Conservation (phyloP, 1,284 basidiomycete species). For the Kwoniella shivajii region DNA sequence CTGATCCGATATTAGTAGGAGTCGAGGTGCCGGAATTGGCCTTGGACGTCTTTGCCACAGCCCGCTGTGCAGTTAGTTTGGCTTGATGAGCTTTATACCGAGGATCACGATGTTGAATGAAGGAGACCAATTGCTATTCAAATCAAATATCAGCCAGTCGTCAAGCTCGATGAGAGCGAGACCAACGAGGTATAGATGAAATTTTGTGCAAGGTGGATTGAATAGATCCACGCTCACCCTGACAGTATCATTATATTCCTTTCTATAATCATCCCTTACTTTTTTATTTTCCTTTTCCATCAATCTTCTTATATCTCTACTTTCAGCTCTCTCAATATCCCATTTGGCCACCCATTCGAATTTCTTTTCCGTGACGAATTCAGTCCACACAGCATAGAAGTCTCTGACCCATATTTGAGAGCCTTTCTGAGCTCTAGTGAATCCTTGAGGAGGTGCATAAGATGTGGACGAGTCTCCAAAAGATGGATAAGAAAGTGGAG, state of each 20-base stretch:
- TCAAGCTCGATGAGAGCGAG: not conserved
- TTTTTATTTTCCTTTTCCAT: constrained; percentile 99
- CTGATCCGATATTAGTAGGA: constrained; percentile 11
- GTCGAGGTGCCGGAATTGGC: constrained; percentile 21
- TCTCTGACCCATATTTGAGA: constrained; percentile 59
- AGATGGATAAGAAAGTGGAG: constrained; percentile 65
- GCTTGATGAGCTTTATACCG: constrained; percentile 76
- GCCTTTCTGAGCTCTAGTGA: constrained; percentile 55
- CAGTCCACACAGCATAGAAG: constrained; percentile 87
- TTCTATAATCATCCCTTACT: constrained; percentile 77
- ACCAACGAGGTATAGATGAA: not conserved
- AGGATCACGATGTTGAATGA: constrained; percentile 91
- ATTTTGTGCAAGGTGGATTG: too few relatives aligned
- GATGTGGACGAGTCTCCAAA: constrained; percentile 81
- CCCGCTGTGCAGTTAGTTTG: constrained; percentile 53
- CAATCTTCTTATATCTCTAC: constrained; percentile 76
- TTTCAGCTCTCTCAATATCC: constrained; percentile 80
- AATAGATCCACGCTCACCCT: constrained; percentile 61
- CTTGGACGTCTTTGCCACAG: constrained; percentile 12
- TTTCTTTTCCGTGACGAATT: constrained; percentile 84
- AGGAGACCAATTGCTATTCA: constrained; percentile 74
- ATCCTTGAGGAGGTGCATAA: constrained; percentile 60
- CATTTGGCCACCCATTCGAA: constrained; percentile 89
- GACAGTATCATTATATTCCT: constrained; percentile 92
- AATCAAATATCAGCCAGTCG: too few relatives aligned